Evolutionary conservation across 495 filamentous ascomycete genomes (phyloP), one percentile per base, ranked within the genome.

Genomic region (Daldinia childiae): DNA sequence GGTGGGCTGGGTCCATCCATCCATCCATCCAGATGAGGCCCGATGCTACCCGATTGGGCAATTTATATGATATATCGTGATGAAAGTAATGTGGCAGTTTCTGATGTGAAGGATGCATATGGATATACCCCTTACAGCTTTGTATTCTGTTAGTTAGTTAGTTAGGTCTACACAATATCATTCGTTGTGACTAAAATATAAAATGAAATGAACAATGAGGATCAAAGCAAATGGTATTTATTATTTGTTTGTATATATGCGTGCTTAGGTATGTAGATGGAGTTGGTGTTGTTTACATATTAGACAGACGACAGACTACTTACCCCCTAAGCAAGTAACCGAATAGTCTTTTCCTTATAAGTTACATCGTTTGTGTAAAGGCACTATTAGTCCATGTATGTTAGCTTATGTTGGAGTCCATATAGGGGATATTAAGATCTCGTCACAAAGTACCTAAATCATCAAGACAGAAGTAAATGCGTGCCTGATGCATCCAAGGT

Each of bases 1-100:
- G 58, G 59, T 34, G 60, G 29, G 14, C 41, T 26, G 54, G 48
- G n/a, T 41, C 50, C 24, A 62, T 27, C 26, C 26, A 27, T 41
- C 50, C 24, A 62, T 27, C 26, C 26, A 27, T 58, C 34, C 45
- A 58, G 51, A 51, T 26, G 39, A 61, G 21, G 34, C 50, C 61
- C 65, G 45, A 65, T n/a, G 7, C 17, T 70, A 36, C 58, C 71
- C 71, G 71, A 69, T 74, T 74, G 71, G 66, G 58, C 63, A 52
- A 38, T 60, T 57, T 65, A 63, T 50, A 58, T 68, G 65, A 65
- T 73, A 39, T 62, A 61, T 64, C 48, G 59, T 51, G 55, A 59
- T 39, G 39, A 34, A 41, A 15, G 27, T 58, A 48, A 55, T 65
- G 48, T 48, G 55, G 58, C 24, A 39, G 65, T 62, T 68, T 36